Evolutionary conservation across 2,329 filamentous ascomycete species (phyloP).

Genomic region (Aureobasidium sp.): DNA sequence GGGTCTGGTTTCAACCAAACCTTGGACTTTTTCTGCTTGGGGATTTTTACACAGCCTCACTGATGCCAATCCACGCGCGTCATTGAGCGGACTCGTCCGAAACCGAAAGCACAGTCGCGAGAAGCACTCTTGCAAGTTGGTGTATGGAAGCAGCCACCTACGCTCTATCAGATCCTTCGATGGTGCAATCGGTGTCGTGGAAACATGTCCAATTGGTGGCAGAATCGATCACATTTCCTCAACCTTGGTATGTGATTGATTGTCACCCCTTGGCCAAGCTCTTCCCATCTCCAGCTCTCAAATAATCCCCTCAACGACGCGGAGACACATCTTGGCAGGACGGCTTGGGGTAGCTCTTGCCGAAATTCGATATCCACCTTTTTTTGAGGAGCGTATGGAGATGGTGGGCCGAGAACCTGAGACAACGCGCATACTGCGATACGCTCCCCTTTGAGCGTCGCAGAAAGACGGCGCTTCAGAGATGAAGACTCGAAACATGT

Average conservation of each 20-base stretch:
- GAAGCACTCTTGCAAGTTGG: background rate
- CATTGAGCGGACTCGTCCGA: background rate
- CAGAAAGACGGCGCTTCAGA: background rate
- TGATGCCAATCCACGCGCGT: background rate
- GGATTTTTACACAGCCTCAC: slow-evolving; percentile 7
- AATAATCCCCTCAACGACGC: background rate
- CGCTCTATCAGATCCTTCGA: background rate
- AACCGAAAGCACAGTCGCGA: background rate
- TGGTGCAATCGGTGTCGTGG: background rate
- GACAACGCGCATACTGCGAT: background rate
- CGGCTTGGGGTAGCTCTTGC: background rate
- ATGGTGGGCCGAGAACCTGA: background rate
- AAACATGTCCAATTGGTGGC: background rate
- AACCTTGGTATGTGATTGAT: background rate
- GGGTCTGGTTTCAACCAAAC: background rate
- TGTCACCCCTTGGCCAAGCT: background rate
- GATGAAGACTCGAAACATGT: background rate
- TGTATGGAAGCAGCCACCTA: background rate
- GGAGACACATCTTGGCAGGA: background rate
- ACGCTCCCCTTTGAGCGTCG: background rate
- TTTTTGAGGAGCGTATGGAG: slow-evolving; percentile 4
- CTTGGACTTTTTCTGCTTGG: background rate
- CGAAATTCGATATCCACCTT: slow-evolving; percentile 10
- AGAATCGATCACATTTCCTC: background rate
- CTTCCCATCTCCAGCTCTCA: background rate